Evolutionary conservation across 176 grass and related monocot species (phyloP).

Genomic region (Otatea glauca): DNA sequence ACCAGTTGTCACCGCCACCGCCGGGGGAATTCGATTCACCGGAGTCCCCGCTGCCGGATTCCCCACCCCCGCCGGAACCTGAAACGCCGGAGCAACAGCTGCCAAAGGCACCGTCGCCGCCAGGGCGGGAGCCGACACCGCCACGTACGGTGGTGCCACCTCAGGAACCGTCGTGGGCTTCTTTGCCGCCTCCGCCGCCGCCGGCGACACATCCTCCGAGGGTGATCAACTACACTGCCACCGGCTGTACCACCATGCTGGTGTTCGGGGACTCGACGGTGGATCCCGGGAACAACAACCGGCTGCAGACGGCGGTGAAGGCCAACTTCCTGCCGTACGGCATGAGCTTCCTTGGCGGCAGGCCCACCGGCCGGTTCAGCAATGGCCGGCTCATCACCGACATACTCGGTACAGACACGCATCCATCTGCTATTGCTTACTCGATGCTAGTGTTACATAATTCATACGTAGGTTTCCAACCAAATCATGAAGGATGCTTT

Average conservation of each 20-base stretch:
- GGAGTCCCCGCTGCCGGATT: neutral
- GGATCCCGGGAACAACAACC: constrained; percentile 69
- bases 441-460: neutral
- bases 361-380: constrained; percentile 63
- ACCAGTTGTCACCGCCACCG: neutral
- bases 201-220: neutral
- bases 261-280: constrained; percentile 68
- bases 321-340: constrained; percentile 66
- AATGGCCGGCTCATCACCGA: constrained; percentile 62
- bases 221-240: constrained; percentile 10
- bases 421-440: neutral
- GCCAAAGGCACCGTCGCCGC: neutral
- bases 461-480: neutral
- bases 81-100: too few species aligned
- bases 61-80: neutral
- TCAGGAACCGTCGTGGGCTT: constrained; percentile 23
- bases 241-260: constrained; percentile 50
- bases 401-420: constrained; percentile 51
- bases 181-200: neutral
- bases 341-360: constrained; percentile 33
- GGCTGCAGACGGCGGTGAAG: constrained; percentile 49
- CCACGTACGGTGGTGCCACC: constrained; percentile 36
- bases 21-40: neutral
- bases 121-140: neutral
- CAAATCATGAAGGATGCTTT: too few species aligned